Evolutionary conservation across 2,329 filamentous ascomycete genomes (phyloP).

Genomic region (Pestalotiopsis sp.): DNA sequence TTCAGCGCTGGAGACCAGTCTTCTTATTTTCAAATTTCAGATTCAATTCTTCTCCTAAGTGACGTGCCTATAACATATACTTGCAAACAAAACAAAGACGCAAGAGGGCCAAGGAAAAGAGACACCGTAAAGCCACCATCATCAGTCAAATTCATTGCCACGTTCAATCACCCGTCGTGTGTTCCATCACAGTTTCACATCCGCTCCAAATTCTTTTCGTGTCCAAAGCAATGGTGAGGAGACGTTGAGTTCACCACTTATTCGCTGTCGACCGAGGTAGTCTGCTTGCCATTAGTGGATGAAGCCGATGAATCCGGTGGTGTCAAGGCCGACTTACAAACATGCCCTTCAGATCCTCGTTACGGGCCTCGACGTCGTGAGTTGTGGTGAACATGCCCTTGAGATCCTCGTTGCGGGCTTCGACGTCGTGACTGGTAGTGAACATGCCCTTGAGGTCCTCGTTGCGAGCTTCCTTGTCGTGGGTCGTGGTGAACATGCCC

Average conservation of each 20-base stretch:
- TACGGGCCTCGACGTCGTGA: neutral
- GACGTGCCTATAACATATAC: neutral
- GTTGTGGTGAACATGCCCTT: neutral
- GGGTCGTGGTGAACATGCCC: neutral
- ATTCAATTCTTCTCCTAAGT: neutral
- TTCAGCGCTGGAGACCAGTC: neutral
- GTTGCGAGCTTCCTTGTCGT: neutral
- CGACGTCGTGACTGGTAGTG: neutral
- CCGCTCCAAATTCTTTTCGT: neutral
- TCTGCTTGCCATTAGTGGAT: neutral
- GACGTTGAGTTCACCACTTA: accelerated
- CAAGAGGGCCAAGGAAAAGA: neutral
- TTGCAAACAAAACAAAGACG: neutral
- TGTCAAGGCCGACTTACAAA: neutral
- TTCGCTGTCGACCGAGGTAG: neutral
- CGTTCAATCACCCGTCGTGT: neutral
- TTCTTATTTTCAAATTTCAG: neutral
- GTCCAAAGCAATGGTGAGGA: neutral
- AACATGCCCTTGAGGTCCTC: neutral
- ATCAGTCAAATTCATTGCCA: neutral
- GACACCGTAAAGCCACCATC: neutral
- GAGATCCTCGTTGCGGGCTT: neutral
- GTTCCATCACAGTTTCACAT: neutral
- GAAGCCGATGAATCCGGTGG: neutral
- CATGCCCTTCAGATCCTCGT: neutral